Evolutionary conservation across 768 basidiomycete species (phyloP).

Genomic region (Trametes villosa): DNA sequence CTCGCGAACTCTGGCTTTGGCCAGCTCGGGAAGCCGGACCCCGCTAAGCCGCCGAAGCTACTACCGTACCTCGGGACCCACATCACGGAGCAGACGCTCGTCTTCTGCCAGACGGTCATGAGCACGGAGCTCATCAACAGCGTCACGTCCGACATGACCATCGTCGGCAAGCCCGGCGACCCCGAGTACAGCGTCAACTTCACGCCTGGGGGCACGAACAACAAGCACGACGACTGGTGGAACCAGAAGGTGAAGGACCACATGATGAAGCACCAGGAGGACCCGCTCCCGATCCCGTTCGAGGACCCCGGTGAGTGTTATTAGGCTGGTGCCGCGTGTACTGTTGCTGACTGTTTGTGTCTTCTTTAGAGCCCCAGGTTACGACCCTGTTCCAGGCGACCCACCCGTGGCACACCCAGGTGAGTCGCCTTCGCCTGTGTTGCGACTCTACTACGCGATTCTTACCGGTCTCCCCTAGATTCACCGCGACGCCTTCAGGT

Average conservation of each 20-base stretch:
- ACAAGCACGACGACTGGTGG: slow-evolving; percentile 24
- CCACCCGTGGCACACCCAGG: slow-evolving; percentile 38
- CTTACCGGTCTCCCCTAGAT: slow-evolving; percentile 23
- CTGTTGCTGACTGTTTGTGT: not conserved
- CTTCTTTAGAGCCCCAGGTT: slow-evolving; percentile 40
- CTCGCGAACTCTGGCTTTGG: slow-evolving; percentile 25
- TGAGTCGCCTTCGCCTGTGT: not conserved
- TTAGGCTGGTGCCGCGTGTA: not conserved
- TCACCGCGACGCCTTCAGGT: slow-evolving; percentile 41
- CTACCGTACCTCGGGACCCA: slow-evolving; percentile 19
- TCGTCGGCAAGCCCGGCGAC: not conserved
- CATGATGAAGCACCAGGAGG: slow-evolving; percentile 20
- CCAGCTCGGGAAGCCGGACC: not conserved
- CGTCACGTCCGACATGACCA: slow-evolving; percentile 6
- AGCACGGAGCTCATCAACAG: slow-evolving; percentile 13
- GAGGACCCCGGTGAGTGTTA: slow-evolving; percentile 12
- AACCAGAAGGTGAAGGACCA: slow-evolving; percentile 26
- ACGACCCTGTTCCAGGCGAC: slow-evolving; percentile 25
- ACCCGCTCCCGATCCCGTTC: slow-evolving; percentile 33
- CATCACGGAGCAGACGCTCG: slow-evolving; percentile 32
- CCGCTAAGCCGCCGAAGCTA: not conserved
- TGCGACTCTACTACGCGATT: not conserved
- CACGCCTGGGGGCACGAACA: not conserved
- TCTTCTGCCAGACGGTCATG: slow-evolving; percentile 30
- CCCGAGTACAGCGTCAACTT: not conserved